Evolutionary conservation across 306 rosid species (phyloP), one percentile per base, ranked within the genome.

Genomic region (Gastrolobium villosum): DNA sequence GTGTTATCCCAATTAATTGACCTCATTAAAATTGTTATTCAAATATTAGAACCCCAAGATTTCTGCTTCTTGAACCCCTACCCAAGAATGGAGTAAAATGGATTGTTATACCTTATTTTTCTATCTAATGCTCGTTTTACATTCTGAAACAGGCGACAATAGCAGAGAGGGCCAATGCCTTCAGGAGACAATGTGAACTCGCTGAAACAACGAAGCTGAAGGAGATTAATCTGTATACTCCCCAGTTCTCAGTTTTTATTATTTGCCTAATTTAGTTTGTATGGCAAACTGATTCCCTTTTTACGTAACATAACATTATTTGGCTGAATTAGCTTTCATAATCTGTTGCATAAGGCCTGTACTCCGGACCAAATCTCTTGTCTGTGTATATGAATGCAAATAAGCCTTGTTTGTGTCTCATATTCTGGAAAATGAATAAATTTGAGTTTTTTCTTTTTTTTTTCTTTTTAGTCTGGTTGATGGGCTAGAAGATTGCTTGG

Each of bases 131-230:
- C 64, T 70, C 37, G 49, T 69, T 80, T 45, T 56, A 52, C 80
- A 15, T 86, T 57, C 35, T 73, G 81, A 84, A 82, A 77, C 91
- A 96, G 99, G 99, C 98, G 55, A 96, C 99, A 6, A 89, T 93
- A 69, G 94, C 94, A 74, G 99, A 93, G 93, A 91, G 99, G 83
- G 98, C 91, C 74, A 91, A 87, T 80, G 93, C 97, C 74, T 96
- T 96, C 88, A 86, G 92, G 86, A 92, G 91, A 81, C 99, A 96
- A 69, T 96, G 99, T 84, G 97, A 96, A 87, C 87, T 96, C 73
- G 88, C 96, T 54, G 99, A 96, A 86, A 96, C 98, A 70, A 77
- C 87, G 74, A 96, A 91, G 91, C 85, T 96, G 88, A 96, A 93
- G 89, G 98, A 96, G 93, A 91, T 96, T 84, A 91, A 93, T 77